These are phyloP conservation scores for Xylariales sp. DNA, from an alignment of 2,329 filamentous ascomycete species.

Conservation along the genomic window DNA sequence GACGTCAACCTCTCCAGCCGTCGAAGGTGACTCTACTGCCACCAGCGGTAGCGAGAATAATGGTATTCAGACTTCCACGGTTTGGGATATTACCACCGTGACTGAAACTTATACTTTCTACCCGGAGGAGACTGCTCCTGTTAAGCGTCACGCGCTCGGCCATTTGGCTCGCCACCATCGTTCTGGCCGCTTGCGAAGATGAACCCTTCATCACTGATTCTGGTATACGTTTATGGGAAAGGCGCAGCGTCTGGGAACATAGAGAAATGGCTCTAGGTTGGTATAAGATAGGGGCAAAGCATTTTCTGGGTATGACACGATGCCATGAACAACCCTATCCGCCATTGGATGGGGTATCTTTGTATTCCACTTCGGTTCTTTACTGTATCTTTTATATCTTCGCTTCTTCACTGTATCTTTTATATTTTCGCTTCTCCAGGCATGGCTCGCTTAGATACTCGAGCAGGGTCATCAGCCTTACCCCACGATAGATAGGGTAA, in stretches of 20 bases:
- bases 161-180: constrained; percentile 7
- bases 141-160: constrained; percentile 1
- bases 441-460: too few relatives aligned
- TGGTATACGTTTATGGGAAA: constrained; percentile 1
- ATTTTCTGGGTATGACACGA: too few relatives aligned
- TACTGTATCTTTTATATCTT: too few relatives aligned
- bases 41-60: neutral
- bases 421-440: too few relatives aligned
- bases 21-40: neutral
- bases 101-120: constrained; percentile 3
- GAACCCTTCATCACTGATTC: neutral
- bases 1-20: neutral
- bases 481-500: too few relatives aligned
- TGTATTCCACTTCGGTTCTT: too few relatives aligned
- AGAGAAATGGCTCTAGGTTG: too few relatives aligned
- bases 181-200: neutral
- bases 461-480: too few relatives aligned
- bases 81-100: constrained; percentile 6
- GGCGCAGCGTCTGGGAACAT: neutral
- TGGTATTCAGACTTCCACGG: neutral
- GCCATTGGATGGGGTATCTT: too few relatives aligned
- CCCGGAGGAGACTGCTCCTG: constrained; percentile 1
- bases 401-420: too few relatives aligned
- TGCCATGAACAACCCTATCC: too few relatives aligned
- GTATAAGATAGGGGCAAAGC: too few relatives aligned